Evolutionary conservation across 2,329 filamentous ascomycete species (phyloP).

Genomic region (Botryotinia calthae): DNA sequence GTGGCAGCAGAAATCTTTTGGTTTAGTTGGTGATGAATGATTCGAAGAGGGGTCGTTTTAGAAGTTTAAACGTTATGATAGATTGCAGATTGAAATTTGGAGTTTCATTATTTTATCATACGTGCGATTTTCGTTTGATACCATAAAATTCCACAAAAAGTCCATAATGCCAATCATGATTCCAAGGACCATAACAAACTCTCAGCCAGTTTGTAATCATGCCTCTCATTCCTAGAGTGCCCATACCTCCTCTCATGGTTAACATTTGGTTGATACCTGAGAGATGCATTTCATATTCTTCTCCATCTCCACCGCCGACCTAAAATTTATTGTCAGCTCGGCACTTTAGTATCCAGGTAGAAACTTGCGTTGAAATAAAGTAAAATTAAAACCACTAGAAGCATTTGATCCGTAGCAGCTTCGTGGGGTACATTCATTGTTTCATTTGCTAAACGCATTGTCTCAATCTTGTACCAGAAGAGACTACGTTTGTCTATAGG

Average conservation of each 20-base stretch:
- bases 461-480: conserved; percentile 29
- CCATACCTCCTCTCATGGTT: conserved; percentile 24
- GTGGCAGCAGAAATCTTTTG: too few species aligned
- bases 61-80: not conserved
- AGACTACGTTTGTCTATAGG: conserved; percentile 23
- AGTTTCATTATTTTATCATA: conserved; percentile 13
- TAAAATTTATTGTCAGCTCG: conserved; percentile 1
- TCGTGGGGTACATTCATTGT: conserved; percentile 23
- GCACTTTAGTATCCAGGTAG: not conserved
- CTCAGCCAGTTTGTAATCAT: conserved; percentile 29
- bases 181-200: conserved; percentile 30
- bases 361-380: conserved; percentile 29
- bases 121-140: not conserved
- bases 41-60: not conserved
- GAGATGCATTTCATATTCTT: conserved; percentile 32
- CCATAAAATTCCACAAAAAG: conserved; percentile 13
- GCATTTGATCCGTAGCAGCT: conserved; percentile 29
- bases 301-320: conserved; percentile 26
- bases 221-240: conserved; percentile 27
- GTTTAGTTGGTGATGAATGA: not conserved
- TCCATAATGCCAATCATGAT: conserved; percentile 22
- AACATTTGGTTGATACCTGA: conserved; percentile 32
- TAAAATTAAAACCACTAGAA: conserved; percentile 29
- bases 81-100: not conserved
- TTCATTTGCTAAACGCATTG: conserved; percentile 29